Evolutionary conservation across 75 land plant species (phyloP), one percentile per base, ranked within the genome.

Genomic region (Selaginella tamariscina): DNA sequence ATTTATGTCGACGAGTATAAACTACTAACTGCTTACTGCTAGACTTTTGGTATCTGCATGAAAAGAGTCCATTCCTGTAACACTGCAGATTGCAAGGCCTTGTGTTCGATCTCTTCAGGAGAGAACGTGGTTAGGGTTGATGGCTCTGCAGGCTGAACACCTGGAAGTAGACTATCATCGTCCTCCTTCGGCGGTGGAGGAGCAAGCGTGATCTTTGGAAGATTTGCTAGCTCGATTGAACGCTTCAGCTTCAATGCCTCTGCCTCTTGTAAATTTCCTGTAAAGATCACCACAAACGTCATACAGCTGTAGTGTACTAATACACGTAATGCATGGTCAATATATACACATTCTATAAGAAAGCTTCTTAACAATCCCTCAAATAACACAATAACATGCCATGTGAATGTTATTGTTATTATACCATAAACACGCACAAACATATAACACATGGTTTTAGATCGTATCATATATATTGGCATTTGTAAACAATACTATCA

Each of bases 21-120:
- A n/a, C n/a, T n/a, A n/a, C n/a, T n/a, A n/a, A n/a, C n/a, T n/a
- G n/a, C n/a, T n/a, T n/a, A n/a, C n/a, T n/a, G n/a, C n/a, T n/a
- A n/a, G n/a, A n/a, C n/a, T n/a, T n/a, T n/a, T n/a, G n/a, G n/a
- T n/a, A n/a, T n/a, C n/a, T n/a, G n/a, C n/a, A n/a, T n/a, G n/a
- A n/a, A n/a, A n/a, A n/a, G n/a, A n/a, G n/a, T n/a, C 98, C 98
- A 94, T 59, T 94, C 91, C 30, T 90, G 91, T n/a, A 94, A 56
- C 0, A 94, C 86, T 18, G 98, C 96, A 8, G 86, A 81, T 81
- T 94, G 98, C 75, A 94, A 83, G 27, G 98, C 96, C 28, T 77
- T 83, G 68, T 94, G 98, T 73, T 94, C 98, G 5, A 79, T 85
- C 66, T 94, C 98, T 68, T 94, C 98, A 24, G 98, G 85, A 24